A percentile compares a stretch with the other conserved stretches of the same genome.
These are phyloP conservation scores for Fraxinus sp. DNA, from an alignment of 305 asterid genomes.

Conservation along the genomic window DNA sequence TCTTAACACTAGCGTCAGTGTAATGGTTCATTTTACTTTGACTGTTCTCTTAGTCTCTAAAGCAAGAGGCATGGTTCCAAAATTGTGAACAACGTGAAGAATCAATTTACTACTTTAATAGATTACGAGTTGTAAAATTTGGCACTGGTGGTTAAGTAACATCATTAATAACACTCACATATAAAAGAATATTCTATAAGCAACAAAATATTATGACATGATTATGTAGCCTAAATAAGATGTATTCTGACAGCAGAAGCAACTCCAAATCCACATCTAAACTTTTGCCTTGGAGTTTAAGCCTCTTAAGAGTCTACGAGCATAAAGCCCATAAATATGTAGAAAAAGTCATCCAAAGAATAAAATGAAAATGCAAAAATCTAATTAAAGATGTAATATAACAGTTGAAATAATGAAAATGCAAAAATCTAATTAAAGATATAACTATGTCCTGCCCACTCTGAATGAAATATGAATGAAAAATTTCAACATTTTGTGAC, in stretches of 20 bases:
- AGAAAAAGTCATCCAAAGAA: neutral
- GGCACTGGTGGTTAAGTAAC: neutral
- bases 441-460: neutral
- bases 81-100: neutral
- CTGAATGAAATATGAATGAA: neutral
- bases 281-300: neutral
- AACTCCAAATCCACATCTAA: neutral
- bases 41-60: constrained; percentile 10
- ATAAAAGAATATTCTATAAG: neutral
- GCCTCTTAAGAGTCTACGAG: neutral
- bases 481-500: neutral
- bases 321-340: neutral
- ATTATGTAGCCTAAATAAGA: neutral
- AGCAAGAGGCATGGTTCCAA: constrained; percentile 5
- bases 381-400: neutral
- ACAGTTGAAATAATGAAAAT: neutral
- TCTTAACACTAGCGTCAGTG: constrained; percentile 8
- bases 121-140: neutral
- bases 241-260: neutral
- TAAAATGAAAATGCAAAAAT: neutral
- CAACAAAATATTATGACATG: neutral
- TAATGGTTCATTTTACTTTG: constrained; percentile 3
- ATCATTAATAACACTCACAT: neutral
- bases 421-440: neutral
- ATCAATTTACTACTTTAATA: neutral